A percentile compares a stretch with the other conserved stretches of the same genome.
Evolutionary conservation across 192 early-diverging fungal genomes (phyloP).

Genomic region (Entomortierella lignicola): DNA sequence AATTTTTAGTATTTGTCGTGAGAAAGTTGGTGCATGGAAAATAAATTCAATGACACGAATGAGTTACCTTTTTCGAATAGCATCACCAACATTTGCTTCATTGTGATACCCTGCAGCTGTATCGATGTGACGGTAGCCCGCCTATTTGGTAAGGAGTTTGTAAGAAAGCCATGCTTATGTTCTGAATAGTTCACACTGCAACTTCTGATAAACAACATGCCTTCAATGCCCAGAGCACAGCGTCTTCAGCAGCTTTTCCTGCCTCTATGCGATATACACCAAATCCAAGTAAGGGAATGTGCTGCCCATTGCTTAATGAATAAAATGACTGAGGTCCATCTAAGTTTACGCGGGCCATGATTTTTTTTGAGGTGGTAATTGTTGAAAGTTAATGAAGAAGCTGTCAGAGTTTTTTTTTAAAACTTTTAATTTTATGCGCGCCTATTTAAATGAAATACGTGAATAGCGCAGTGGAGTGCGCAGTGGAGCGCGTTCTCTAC

Average conservation of each 20-base stretch:
- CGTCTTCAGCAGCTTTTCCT: conserved; percentile 50
- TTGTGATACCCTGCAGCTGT: conserved; percentile 60
- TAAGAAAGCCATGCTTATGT: no score
- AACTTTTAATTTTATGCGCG: no score
- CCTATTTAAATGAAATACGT: no score
- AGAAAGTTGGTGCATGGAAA: background rate
- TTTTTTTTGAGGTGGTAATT: no score
- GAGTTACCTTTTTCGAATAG: conserved; percentile 56
- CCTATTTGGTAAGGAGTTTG: conserved; percentile 35
- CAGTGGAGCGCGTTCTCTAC: no score
- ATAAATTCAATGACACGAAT: background rate
- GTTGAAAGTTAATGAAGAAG: no score
- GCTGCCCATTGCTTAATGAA: conserved; percentile 25
- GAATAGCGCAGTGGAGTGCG: no score
- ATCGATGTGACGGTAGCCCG: conserved; percentile 68
- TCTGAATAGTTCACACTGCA: no score
- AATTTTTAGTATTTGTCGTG: no score
- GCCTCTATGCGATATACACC: conserved; percentile 57
- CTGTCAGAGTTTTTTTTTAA: no score
- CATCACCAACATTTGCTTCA: conserved; percentile 58
- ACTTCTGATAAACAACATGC: no score
- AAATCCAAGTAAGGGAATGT: conserved; percentile 50
- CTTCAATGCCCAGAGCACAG: conserved; percentile 58
- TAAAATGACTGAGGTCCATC: conserved; percentile 36
- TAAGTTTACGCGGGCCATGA: conserved; percentile 17